Conservation (phyloP, 306 rosid genomes). For the Pachyrhizus erosus region DNA sequence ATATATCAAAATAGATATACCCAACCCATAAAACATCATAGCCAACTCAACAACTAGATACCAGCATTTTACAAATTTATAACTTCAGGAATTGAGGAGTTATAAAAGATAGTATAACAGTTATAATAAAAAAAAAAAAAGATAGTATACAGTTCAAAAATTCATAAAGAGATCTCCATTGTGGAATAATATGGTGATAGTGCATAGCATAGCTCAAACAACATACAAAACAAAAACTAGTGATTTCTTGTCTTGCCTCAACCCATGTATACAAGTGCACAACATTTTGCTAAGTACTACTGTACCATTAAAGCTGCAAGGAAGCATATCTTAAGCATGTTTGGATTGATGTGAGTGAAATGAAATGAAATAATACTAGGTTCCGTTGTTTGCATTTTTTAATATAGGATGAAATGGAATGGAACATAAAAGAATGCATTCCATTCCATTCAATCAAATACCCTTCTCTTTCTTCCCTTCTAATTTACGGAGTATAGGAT, state of each 20-base stretch:
- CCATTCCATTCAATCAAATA: background rate
- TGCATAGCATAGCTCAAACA: background rate
- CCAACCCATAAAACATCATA: constrained; percentile 6
- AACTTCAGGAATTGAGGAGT: background rate
- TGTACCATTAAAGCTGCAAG: background rate
- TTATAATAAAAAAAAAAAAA: no score
- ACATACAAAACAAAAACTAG: background rate
- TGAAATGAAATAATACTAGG: background rate
- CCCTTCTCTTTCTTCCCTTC: background rate
- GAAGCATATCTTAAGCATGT: background rate
- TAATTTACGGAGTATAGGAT: background rate
- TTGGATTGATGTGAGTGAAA: background rate
- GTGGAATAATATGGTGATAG: constrained; percentile 3
- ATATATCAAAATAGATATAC: constrained; percentile 5
- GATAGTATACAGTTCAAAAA: constrained; percentile 16
- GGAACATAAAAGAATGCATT: background rate
- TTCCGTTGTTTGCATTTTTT: background rate
- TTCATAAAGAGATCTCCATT: background rate
- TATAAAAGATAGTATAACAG: background rate
- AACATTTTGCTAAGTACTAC: background rate
- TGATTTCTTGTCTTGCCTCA: background rate
- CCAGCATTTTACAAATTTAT: constrained; percentile 14
- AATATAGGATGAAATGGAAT: background rate
- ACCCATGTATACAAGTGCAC: background rate
- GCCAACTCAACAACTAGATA: background rate